A percentile compares a stretch with the other conserved stretches of the same genome.
Evolutionary conservation across 176 grass and related monocot species (phyloP).

Genomic region (Elymus sibiricus): DNA sequence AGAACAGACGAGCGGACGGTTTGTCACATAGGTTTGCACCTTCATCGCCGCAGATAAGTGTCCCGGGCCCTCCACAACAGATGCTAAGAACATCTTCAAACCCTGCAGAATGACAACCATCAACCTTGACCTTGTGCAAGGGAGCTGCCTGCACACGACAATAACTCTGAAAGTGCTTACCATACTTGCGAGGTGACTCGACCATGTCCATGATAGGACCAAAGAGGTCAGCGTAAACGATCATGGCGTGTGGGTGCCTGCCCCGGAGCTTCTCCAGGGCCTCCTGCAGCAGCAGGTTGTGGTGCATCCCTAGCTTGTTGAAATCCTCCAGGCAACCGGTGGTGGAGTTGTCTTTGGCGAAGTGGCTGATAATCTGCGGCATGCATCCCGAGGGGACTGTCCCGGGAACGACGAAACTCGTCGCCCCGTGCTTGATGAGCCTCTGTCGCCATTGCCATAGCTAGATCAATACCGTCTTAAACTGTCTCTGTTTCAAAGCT

Average conservation of each 20-base stretch:
- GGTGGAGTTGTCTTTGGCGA: background rate
- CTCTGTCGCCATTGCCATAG: background rate
- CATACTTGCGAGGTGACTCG: slow-evolving; percentile 33
- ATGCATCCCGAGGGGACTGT: slow-evolving; percentile 34
- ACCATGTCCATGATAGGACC: slow-evolving; percentile 44
- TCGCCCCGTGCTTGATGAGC: slow-evolving; percentile 32
- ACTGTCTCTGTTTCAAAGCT: background rate
- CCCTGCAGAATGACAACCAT: background rate
- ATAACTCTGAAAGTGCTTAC: slow-evolving; percentile 17
- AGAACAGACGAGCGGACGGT: slow-evolving; percentile 26
- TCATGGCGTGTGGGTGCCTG: slow-evolving; percentile 23
- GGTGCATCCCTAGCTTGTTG: slow-evolving; percentile 35
- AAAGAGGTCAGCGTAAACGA: slow-evolving; percentile 57
- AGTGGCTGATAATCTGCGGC: slow-evolving; percentile 16
- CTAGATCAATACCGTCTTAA: no score
- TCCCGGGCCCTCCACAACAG: slow-evolving; percentile 32
- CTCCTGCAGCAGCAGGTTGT: slow-evolving; percentile 45
- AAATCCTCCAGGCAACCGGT: slow-evolving; percentile 44
- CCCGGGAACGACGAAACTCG: slow-evolving; percentile 1
- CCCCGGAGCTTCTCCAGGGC: slow-evolving; percentile 19
- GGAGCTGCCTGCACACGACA: background rate
- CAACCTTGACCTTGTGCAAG: background rate
- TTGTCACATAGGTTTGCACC: background rate
- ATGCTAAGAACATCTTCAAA: slow-evolving; percentile 19
- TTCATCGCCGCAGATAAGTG: background rate